Evolutionary conservation across 176 grass and related monocot species (phyloP).

Genomic region (Hsuehochloa calcarea): DNA sequence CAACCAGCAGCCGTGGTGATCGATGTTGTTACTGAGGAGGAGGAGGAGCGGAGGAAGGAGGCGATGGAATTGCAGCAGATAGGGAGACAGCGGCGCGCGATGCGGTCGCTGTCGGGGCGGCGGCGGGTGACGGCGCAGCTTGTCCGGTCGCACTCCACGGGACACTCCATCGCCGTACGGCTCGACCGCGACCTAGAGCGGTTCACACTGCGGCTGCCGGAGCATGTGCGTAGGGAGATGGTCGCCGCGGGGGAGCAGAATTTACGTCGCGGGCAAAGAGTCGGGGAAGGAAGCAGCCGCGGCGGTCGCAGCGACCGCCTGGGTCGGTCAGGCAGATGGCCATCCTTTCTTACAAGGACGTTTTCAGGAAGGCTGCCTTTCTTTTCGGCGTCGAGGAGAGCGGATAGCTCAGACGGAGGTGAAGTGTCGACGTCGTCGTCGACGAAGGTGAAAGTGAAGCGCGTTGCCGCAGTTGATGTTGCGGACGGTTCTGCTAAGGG

Average conservation of each 20-base stretch:
- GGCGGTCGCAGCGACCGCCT: constrained; percentile 35
- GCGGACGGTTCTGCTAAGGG: background rate
- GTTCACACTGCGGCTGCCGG: constrained; percentile 70
- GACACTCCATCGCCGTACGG: constrained; percentile 44
- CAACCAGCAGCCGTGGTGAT: constrained; percentile 34
- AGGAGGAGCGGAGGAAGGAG: constrained; percentile 44
- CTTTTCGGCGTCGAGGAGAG: constrained; percentile 40
- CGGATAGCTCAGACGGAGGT: constrained; percentile 33
- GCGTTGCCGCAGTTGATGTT: constrained; percentile 31
- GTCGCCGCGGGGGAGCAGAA: constrained; percentile 29
- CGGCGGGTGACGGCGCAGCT: constrained; percentile 15
- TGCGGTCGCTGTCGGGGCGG: constrained; percentile 45
- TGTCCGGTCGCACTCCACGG: constrained; percentile 68
- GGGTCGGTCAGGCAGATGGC: constrained; percentile 36
- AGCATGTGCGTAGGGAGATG: constrained; percentile 67
- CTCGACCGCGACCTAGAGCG: constrained; percentile 49
- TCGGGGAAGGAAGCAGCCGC: constrained; percentile 32
- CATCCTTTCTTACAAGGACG: constrained; percentile 53
- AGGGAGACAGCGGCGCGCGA: constrained; percentile 57
- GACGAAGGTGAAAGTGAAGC: constrained; percentile 47
- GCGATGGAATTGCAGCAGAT: constrained; percentile 61
- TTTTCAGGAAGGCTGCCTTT: constrained; percentile 55
- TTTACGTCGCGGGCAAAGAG: constrained; percentile 29
- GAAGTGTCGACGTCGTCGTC: constrained; percentile 36
- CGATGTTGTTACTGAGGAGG: constrained; percentile 39